Evolutionary conservation across 306 rosid genomes (phyloP).

Genomic region (Inga oerstediana): DNA sequence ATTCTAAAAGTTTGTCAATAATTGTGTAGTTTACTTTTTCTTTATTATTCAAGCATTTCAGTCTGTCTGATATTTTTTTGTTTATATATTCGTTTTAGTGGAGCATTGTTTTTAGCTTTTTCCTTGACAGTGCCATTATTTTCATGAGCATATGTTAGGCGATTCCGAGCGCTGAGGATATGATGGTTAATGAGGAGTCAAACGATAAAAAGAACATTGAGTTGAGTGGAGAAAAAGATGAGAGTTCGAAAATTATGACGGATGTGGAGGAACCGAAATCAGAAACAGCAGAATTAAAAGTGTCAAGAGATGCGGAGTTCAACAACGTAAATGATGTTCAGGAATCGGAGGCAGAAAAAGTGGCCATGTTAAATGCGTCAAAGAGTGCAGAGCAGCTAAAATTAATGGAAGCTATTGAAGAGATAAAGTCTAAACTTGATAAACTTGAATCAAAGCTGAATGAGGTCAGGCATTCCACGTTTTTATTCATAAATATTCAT

Average conservation of each 20-base stretch:
- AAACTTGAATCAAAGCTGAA: conserved; percentile 75
- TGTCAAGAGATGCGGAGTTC: conserved; percentile 33
- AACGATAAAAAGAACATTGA: conserved; percentile 38
- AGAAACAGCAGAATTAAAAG: background rate
- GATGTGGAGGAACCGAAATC: conserved; percentile 33
- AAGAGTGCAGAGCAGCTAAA: conserved; percentile 48
- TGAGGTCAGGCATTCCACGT: conserved; percentile 63
- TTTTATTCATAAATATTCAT: conserved; percentile 1
- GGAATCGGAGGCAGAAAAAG: conserved; percentile 33
- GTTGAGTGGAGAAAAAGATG: conserved; percentile 37
- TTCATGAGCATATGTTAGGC: conserved; percentile 36
- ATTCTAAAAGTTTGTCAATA: conserved; percentile 6
- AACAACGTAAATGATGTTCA: conserved; percentile 25
- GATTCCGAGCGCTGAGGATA: conserved; percentile 40
- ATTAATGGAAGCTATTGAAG: conserved; percentile 66
- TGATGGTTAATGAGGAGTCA: conserved; percentile 36
- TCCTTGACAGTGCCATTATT: background rate
- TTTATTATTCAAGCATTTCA: conserved; percentile 2
- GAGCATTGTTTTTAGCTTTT: conserved; percentile 7
- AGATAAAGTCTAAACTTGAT: conserved; percentile 72
- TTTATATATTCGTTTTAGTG: background rate
- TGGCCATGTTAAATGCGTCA: conserved; percentile 22
- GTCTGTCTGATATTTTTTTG: background rate
- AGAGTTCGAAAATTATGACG: conserved; percentile 33
- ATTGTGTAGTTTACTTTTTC: conserved; percentile 22